Percentiles rank a stretch among this genome's conserved stretches.
phyloP scores from a whole-genome alignment of 495 filamentous ascomycete species.

The Xylaria grammica region DNA sequence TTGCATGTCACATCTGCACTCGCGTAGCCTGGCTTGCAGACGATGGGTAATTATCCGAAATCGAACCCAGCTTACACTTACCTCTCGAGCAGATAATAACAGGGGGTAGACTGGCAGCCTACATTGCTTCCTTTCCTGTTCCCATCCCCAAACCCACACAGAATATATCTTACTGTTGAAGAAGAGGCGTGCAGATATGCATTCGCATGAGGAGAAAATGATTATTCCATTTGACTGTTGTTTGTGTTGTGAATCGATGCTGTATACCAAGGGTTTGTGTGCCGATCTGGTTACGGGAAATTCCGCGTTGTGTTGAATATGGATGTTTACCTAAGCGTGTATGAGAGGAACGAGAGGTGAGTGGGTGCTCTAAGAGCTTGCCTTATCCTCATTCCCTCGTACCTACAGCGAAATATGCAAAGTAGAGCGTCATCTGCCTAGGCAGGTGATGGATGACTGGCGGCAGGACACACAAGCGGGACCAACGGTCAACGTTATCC shows the following conservation, averaged over 20 bases:
- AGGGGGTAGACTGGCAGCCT: not conserved
- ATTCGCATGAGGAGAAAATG: not conserved
- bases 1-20: conserved; percentile 10
- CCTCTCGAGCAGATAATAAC: not conserved
- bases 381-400: not conserved
- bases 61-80: not conserved
- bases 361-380: not conserved
- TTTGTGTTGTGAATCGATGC: not conserved
- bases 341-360: not conserved
- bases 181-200: not conserved
- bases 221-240: not conserved
- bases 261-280: not conserved
- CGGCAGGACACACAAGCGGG: not conserved
- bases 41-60: not conserved
- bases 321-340: not conserved
- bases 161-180: too few relatives aligned
- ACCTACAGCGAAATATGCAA: conserved; percentile 9
- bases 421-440: not conserved
- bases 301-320: not conserved
- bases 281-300: not conserved
- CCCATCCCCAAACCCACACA: too few relatives aligned
- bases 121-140: conserved; percentile 4
- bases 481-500: conserved; percentile 5
- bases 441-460: not conserved
- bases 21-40: not conserved